phyloP scores from a whole-genome alignment of 306 rosid species.

The Cotoneaster glaucophyllus region DNA sequence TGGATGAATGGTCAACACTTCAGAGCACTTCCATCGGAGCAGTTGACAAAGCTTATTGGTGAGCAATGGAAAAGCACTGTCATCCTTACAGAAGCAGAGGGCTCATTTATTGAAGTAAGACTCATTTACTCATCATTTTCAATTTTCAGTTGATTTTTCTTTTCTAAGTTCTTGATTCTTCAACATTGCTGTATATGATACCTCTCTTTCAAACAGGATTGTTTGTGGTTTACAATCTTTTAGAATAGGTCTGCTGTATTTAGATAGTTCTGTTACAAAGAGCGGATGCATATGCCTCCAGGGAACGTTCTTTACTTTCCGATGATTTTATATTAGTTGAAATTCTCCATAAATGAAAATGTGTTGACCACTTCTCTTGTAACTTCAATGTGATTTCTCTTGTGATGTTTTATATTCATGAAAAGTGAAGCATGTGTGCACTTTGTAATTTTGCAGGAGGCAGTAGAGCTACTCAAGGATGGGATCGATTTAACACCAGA shows the following conservation, averaged over 20 bases:
- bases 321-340: not conserved
- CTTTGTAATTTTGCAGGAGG: constrained; percentile 44
- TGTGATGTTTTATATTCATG: not conserved
- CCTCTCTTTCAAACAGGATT: not conserved
- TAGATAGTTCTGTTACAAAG: not conserved
- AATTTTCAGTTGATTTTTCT: not conserved
- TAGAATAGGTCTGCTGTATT: not conserved
- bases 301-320: not conserved
- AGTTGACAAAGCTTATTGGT: constrained; percentile 60
- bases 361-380: not conserved
- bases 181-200: constrained; percentile 2
- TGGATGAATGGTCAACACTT: constrained; percentile 99
- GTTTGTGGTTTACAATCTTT: not conserved
- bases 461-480: constrained; percentile 73
- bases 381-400: not conserved
- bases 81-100: constrained; percentile 48
- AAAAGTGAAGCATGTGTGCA: constrained; percentile 3
- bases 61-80: constrained; percentile 68
- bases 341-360: not conserved
- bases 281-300: not conserved
- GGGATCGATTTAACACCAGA: constrained; percentile 79
- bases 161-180: not conserved
- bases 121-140: not conserved
- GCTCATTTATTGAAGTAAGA: constrained; percentile 74
- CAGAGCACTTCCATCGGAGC: constrained; percentile 62